Percentiles rank a stretch among this genome's conserved stretches.
Evolutionary conservation across 495 filamentous ascomycete genomes (phyloP).

Genomic region (Lepraria neglecta): DNA sequence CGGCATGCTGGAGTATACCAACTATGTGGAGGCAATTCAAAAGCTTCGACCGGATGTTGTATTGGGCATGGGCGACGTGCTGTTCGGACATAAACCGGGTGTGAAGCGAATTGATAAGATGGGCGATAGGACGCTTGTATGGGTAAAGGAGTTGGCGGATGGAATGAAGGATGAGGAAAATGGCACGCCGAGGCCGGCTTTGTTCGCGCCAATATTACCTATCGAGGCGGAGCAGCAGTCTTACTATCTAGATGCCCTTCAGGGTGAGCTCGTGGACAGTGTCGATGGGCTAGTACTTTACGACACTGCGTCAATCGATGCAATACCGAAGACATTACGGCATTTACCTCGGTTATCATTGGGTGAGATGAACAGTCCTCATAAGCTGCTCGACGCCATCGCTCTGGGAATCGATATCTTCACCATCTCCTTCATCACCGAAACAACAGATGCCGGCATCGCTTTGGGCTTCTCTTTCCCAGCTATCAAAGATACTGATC

Average conservation of each 20-base stretch:
- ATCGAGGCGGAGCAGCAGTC: constrained; percentile 66
- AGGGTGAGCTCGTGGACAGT: constrained; percentile 43
- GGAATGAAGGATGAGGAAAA: constrained; percentile 34
- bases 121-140: constrained; percentile 73
- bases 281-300: constrained; percentile 81
- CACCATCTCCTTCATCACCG: constrained; percentile 64
- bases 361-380: constrained; percentile 59
- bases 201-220: constrained; percentile 80
- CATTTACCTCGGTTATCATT: constrained; percentile 68
- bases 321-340: constrained; percentile 52
- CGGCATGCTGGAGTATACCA: constrained; percentile 53
- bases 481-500: constrained; percentile 27
- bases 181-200: constrained; percentile 32
- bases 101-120: constrained; percentile 71
- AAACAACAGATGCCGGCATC: constrained; percentile 76
- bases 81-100: constrained; percentile 52
- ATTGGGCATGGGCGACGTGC: constrained; percentile 71
- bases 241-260: constrained; percentile 65
- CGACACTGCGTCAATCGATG: constrained; percentile 59
- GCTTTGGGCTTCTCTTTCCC: constrained; percentile 78
- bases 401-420: constrained; percentile 73
- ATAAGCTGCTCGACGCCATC: constrained; percentile 66
- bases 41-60: constrained; percentile 72
- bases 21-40: constrained; percentile 58
- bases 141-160: constrained; percentile 52